Base-by-base conservation (phyloP, 106 monocot genomes). In the Apostasia ramifera region DNA sequence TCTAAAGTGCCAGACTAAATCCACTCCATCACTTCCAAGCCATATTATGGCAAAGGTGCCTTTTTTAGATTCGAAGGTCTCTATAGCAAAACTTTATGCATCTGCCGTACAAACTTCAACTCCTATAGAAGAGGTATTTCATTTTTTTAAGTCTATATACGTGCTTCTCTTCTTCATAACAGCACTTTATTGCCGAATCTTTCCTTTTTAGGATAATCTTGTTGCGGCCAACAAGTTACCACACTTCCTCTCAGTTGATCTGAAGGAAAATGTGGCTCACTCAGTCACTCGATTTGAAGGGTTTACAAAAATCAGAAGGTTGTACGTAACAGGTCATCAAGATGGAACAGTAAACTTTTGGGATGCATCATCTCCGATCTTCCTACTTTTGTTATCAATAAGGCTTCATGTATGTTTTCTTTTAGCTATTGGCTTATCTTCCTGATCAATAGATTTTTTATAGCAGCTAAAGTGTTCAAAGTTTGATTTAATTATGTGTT, bases 281-380 rank as follows among this genome's bases (percentile, higher is more conserved):
- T 37, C 42, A 47, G 75, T 51, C 45, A 59, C 71, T 26, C 61
- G 67, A 7, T 74, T 80, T 53, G 59, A 55, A 68, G 79, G 74
- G 60, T 64, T 85, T 57, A 61, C 72, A 50, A 91, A 85, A 63
- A 79, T 66, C 44, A 85, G 55, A 53, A 83, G 69, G 48, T 71
- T 94, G 57, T 88, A 80, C 55, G 79, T 94, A 59, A 91, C 94
- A 55, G 94, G 94, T 44, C 94, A 94, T 71, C 40, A 72, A 67
- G 88, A 94, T 81, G 94, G 94, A 69, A 57, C 61, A 44, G 78
- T 91, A 74, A 91, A 81, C 39, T 83, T 94, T 69, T 94, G 94
- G 94, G 91, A 94, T 81, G 84, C 85, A 64, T 94, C 91, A 49
- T 91, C 82, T 47, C 88, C 85, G 13, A 66, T 88, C 68, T 69